phyloP scores from a whole-genome alignment of 139 green algal species.

The Haematococcus lacustris region DNA sequence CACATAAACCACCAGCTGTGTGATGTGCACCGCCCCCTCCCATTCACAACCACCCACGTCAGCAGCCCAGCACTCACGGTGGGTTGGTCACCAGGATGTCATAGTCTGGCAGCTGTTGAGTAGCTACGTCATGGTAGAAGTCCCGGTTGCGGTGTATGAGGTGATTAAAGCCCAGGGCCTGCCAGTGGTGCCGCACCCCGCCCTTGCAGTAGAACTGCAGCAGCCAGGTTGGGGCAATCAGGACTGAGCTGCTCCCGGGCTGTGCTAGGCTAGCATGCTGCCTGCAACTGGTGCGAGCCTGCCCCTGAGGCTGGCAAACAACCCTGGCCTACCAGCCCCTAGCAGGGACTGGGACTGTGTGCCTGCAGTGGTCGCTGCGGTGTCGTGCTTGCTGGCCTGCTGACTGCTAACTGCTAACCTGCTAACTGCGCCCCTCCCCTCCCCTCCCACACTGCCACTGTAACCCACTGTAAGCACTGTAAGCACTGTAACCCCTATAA shows the following conservation, averaged over 20 bases:
- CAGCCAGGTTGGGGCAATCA: background rate
- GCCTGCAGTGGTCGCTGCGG: too few relatives aligned
- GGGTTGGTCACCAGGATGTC: conserved; percentile 47
- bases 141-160: conserved; percentile 40
- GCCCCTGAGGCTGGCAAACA: too few relatives aligned
- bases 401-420: too few relatives aligned
- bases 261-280: too few relatives aligned
- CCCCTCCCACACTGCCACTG: too few relatives aligned
- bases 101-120: conserved; percentile 25
- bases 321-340: too few relatives aligned
- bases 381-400: too few relatives aligned
- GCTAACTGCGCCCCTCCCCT: too few relatives aligned
- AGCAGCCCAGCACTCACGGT: conserved; percentile 7
- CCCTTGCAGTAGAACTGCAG: conserved; percentile 17
- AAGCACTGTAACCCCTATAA: too few relatives aligned
- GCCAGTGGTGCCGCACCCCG: conserved; percentile 13
- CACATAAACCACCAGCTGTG: background rate
- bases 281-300: too few relatives aligned
- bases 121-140: conserved; percentile 42
- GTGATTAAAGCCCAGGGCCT: conserved; percentile 10
- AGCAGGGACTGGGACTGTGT: too few relatives aligned
- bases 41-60: background rate
- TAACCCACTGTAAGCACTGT: too few relatives aligned
- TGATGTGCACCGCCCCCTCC: background rate
- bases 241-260: background rate